Percentiles rank a stretch among this genome's conserved stretches.
Conservation (phyloP, 352 stramenopile genomes). For the Hyaloperonospora brassicae region DNA sequence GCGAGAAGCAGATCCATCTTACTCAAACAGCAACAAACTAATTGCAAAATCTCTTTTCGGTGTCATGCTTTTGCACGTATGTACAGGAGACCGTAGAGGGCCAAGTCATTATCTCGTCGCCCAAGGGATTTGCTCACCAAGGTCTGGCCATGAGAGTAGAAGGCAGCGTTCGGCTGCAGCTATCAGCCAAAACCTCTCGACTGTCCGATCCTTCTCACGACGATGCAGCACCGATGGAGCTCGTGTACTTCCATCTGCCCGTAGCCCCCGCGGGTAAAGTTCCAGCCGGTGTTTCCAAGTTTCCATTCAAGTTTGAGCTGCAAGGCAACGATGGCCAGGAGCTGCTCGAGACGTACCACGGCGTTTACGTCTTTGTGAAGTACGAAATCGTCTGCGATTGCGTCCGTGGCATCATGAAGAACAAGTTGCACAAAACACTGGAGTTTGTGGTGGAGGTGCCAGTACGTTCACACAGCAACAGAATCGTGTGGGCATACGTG, state of each 20-base stretch:
- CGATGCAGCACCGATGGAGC: constrained; percentile 56
- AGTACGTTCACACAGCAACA: constrained; percentile 19
- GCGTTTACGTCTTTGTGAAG: constrained; percentile 86
- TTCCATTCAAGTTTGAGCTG: constrained; percentile 87
- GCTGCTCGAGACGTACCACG: constrained; percentile 89
- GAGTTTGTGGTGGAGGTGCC: constrained; percentile 91
- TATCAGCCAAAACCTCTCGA: constrained; percentile 71
- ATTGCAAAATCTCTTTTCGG: too few relatives aligned
- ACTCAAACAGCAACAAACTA: too few relatives aligned
- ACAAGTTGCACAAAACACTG: constrained; percentile 69
- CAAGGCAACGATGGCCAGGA: constrained; percentile 48
- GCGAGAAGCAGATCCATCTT: neutral
- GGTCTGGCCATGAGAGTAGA: constrained; percentile 81
- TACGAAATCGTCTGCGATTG: constrained; percentile 86
- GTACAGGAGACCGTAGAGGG: constrained; percentile 73
- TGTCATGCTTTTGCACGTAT: neutral
- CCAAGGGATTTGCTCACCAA: constrained; percentile 77
- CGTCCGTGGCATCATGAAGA: constrained; percentile 84
- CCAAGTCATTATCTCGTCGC: constrained; percentile 78
- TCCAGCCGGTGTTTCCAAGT: constrained; percentile 71
- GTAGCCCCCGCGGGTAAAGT: constrained; percentile 63
- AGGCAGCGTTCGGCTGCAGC: constrained; percentile 66
- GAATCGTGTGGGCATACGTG: too few relatives aligned
- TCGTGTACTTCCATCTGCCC: constrained; percentile 81
- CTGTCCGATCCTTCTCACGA: constrained; percentile 85